Evolutionary conservation across 345 rosid species (phyloP), one percentile per base, ranked within the genome.

Genomic region (Toxicodendron radicans): DNA sequence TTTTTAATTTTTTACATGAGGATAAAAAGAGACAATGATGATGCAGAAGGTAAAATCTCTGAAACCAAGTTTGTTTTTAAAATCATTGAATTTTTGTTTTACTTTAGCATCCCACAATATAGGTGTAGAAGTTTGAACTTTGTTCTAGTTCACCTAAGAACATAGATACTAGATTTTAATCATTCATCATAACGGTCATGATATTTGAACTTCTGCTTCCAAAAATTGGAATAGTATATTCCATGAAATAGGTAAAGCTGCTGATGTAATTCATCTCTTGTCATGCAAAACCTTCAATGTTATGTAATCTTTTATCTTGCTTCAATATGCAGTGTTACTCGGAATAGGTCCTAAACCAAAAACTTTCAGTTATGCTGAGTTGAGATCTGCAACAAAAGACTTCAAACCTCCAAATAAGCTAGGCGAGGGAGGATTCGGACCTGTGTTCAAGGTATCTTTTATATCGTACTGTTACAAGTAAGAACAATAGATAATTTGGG

Each of bases 251-350:
- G 10, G 59, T 9, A 8, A 56, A n/a, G 20, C 7, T 54, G 20
- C 11, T 2, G 12, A 7, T 8, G 14, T 20, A 24, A 43, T 10
- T 23, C 14, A 46, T 66, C 46, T 1, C 1, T 66, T 0, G 38
- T 66, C 70, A 7, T 7, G 54, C 20, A 32, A 66, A 65, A 12
- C 21, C 57, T 8, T 46, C 21, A 12, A 45, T 46, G n/a, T 43
- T 21, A 10, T 13, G n/a, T 12, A 46, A 65, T 14, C 7, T 12
- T 21, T 48, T 45, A 30, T 38, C 57, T 66, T 70, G 68, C 58
- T 73, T 61, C 20, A 66, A 13, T 58, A 21, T 72, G 70, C 78
- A 83, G 83, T 75, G 56, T 76, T 80, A 32, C n/a, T 71, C 21
- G n/a, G n/a, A n/a, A n/a, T n/a, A n/a, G n/a, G n/a, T n/a, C n/a